phyloP scores from a whole-genome alignment of 1,284 basidiomycete species.

The Chondrostereum purpureum region DNA sequence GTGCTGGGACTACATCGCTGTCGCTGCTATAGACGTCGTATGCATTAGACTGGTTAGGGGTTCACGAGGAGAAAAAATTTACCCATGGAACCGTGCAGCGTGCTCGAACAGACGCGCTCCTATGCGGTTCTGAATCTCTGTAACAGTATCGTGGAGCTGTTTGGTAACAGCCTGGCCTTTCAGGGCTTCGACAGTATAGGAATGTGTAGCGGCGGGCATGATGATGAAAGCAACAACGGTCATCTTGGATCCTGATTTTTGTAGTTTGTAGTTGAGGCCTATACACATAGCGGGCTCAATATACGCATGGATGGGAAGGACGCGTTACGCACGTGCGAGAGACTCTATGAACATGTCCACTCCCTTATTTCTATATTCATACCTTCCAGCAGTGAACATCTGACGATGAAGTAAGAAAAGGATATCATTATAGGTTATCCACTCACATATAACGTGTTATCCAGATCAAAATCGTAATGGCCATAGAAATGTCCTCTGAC shows the following conservation, averaged over 20 bases:
- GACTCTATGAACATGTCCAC: conserved; percentile 99
- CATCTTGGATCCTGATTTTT: conserved; percentile 58
- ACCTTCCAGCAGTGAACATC: conserved; percentile 98
- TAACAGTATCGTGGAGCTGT: conserved; percentile 91
- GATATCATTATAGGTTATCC: conserved; percentile 1
- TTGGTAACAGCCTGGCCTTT: conserved; percentile 98
- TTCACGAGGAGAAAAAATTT: conserved; percentile 21
- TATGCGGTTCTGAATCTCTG: conserved; percentile 89
- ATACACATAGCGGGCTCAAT: background rate
- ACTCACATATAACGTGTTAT: conserved; percentile 89
- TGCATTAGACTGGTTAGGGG: too few relatives aligned
- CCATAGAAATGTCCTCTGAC: conserved; percentile 98
- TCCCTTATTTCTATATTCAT: conserved; percentile 99
- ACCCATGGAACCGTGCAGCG: conserved; percentile 88
- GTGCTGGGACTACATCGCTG: conserved; percentile 59
- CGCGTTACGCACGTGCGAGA: conserved; percentile 63
- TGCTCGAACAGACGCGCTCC: conserved; percentile 91
- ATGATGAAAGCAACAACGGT: conserved; percentile 99
- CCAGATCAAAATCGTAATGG: conserved; percentile 91
- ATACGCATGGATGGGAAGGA: conserved; percentile 3
- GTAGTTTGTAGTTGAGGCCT: conserved; percentile 82
- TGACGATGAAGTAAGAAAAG: conserved; percentile 19
- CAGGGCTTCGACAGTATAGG: conserved; percentile 95
- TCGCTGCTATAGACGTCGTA: too few relatives aligned
- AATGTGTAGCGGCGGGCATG: conserved; percentile 94